These are phyloP conservation scores for Avena insularis DNA, from an alignment of 176 grass and related monocot genomes.

Conservation along the genomic window DNA sequence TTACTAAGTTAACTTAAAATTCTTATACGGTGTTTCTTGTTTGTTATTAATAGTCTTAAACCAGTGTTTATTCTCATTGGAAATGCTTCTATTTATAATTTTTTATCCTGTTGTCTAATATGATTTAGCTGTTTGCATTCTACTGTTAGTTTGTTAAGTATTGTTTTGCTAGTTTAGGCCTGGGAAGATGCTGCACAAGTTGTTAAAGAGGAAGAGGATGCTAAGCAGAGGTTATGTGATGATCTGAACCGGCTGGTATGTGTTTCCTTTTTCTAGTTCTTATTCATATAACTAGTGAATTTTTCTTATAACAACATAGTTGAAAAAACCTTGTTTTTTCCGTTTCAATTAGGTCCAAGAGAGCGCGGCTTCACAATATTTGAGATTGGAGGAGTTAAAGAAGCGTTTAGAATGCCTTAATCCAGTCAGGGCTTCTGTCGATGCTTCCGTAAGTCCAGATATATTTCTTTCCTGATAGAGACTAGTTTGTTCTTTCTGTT, in stretches of 20 bases:
- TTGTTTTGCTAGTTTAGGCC: constrained; percentile 57
- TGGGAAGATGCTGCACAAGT: constrained; percentile 80
- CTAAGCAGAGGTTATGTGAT: constrained; percentile 87
- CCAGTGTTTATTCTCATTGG: not conserved
- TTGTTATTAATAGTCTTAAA: constrained; percentile 11
- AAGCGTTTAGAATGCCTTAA: constrained; percentile 81
- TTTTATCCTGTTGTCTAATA: not conserved
- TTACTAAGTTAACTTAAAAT: constrained; percentile 5
- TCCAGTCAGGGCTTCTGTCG: constrained; percentile 61
- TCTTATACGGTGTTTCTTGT: not conserved
- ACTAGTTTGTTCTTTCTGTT: constrained; percentile 14
- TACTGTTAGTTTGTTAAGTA: constrained; percentile 3
- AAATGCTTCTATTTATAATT: constrained; percentile 10
- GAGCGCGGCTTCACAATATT: constrained; percentile 74
- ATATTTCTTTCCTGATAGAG: constrained; percentile 5
- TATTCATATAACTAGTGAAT: not conserved
- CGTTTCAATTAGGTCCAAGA: constrained; percentile 78
- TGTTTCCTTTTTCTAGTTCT: constrained; percentile 38
- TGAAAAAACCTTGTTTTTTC: constrained; percentile 29
- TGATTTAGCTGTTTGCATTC: constrained; percentile 13
- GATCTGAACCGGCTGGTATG: constrained; percentile 81
- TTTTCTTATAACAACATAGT: constrained; percentile 14
- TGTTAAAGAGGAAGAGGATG: constrained; percentile 86
- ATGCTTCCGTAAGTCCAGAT: constrained; percentile 59
- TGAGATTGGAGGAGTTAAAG: constrained; percentile 90